Evolutionary conservation across 768 basidiomycete species (phyloP).

Genomic region (Wakefieldia striispora): DNA sequence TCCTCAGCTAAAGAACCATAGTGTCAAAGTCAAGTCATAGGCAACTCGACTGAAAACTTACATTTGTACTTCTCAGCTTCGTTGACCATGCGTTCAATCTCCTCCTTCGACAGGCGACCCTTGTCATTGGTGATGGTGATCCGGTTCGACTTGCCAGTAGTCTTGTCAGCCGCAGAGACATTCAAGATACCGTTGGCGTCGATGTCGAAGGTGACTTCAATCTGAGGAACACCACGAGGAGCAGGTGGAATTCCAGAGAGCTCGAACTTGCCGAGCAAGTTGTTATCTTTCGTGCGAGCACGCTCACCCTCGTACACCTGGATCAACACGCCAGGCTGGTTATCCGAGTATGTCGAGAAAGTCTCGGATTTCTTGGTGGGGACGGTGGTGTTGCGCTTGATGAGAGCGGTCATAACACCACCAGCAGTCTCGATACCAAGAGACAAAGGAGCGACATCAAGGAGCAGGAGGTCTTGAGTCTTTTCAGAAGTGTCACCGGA

Average conservation of each 20-base stretch:
- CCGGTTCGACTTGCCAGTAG: slow-evolving; percentile 92
- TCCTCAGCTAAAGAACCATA: slow-evolving; percentile 60
- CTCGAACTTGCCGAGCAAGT: slow-evolving; percentile 97
- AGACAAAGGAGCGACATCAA: slow-evolving; percentile 89
- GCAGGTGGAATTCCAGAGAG: slow-evolving; percentile 95
- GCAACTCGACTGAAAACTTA: slow-evolving; percentile 27
- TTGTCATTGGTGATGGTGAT: slow-evolving; percentile 97
- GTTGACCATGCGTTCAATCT: slow-evolving; percentile 95
- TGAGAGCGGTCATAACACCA: slow-evolving; percentile 98
- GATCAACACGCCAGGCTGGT: slow-evolving; percentile 97
- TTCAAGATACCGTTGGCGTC: slow-evolving; percentile 97
- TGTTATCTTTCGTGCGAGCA: slow-evolving; percentile 98
- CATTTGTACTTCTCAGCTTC: slow-evolving; percentile 94
- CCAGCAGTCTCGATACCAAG: slow-evolving; percentile 98
- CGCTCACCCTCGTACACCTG: slow-evolving; percentile 99
- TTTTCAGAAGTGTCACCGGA: slow-evolving; percentile 98
- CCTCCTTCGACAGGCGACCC: slow-evolving; percentile 94
- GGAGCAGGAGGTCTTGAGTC: slow-evolving; percentile 92
- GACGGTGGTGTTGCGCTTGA: slow-evolving; percentile 98
- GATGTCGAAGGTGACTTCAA: slow-evolving; percentile 98
- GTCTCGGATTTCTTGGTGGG: slow-evolving; percentile 98
- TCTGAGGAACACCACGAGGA: slow-evolving; percentile 95
- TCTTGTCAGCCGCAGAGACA: slow-evolving; percentile 94
- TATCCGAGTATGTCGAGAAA: slow-evolving; percentile 98
- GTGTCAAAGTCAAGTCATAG: slow-evolving; percentile 9